These are phyloP conservation scores for Lipomyces sp. DNA, from an alignment of 805 yeast species.

Conservation along the genomic window DNA sequence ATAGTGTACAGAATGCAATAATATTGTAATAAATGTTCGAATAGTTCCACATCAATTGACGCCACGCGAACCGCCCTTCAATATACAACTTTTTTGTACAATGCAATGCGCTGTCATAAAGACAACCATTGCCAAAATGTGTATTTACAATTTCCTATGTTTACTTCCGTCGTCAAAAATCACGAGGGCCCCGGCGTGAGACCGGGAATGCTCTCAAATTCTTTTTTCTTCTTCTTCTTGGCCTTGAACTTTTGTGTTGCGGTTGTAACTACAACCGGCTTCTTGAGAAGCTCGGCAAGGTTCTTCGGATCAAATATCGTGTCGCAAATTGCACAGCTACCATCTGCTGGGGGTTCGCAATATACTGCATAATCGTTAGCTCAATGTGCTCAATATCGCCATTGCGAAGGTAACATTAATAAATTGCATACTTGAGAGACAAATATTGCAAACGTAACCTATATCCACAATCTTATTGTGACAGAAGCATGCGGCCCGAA, in stretches of 20 bases:
- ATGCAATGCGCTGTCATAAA: not conserved
- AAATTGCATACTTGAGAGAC: slow-evolving; percentile 65
- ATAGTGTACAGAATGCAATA: too few relatives aligned
- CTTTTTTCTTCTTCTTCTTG: slow-evolving; percentile 42
- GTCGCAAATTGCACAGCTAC: slow-evolving; percentile 84
- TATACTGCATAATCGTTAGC: slow-evolving; percentile 53
- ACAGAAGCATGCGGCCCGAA: slow-evolving; percentile 90
- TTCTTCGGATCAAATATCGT: slow-evolving; percentile 72
- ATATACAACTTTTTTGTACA: not conserved
- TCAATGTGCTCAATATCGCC: too few relatives aligned
- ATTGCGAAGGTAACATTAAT: too few relatives aligned
- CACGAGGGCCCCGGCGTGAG: not conserved
- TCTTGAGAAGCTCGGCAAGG: slow-evolving; percentile 60
- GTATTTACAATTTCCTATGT: not conserved
- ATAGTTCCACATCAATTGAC: not conserved
- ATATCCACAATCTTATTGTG: slow-evolving; percentile 90
- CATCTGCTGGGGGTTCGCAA: slow-evolving; percentile 56
- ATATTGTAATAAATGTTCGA: not conserved
- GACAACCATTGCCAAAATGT: not conserved
- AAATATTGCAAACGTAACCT: slow-evolving; percentile 94
- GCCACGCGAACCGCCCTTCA: not conserved
- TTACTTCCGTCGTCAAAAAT: not conserved
- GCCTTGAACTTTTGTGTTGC: slow-evolving; percentile 47
- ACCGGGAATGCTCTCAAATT: not conserved
- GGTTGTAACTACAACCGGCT: slow-evolving; percentile 58